phyloP scores from a whole-genome alignment of 257 asterid species.

The Thymus quinquecostatus region DNA sequence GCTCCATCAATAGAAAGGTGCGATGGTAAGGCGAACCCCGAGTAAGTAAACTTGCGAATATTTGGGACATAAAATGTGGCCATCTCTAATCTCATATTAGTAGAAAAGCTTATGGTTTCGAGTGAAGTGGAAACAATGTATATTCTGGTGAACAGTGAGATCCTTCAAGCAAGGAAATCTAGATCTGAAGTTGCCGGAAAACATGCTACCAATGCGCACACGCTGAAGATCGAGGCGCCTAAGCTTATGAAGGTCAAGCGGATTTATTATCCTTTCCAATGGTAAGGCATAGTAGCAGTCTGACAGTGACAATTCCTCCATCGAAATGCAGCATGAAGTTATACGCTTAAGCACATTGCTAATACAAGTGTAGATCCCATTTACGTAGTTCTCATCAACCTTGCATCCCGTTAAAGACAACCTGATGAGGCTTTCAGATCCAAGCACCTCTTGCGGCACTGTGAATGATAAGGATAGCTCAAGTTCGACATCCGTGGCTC shows the following conservation, averaged over 20 bases:
- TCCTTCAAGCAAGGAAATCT: slow-evolving; percentile 22
- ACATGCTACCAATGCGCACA: not conserved
- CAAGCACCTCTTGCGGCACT: not conserved
- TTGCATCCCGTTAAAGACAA: not conserved
- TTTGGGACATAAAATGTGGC: slow-evolving; percentile 11
- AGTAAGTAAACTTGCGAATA: not conserved
- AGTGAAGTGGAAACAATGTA: not conserved
- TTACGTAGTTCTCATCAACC: not conserved
- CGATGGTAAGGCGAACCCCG: not conserved
- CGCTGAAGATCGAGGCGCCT: not conserved
- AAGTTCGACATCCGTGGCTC: too few species aligned
- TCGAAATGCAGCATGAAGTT: not conserved
- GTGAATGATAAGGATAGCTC: too few species aligned
- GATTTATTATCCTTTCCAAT: too few species aligned
- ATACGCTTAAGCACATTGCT: not conserved
- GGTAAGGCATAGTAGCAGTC: too few species aligned
- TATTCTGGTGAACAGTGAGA: not conserved
- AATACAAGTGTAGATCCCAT: not conserved
- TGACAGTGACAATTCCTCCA: not conserved
- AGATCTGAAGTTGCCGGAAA: not conserved
- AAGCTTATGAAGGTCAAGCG: not conserved
- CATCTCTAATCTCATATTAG: too few species aligned
- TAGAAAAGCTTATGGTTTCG: not conserved
- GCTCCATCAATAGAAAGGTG: not conserved
- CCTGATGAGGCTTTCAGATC: not conserved